Percentiles rank a stretch among this genome's conserved stretches.
These are phyloP conservation scores for Citrus unshiu DNA, from an alignment of 345 rosid species.

Conservation along the genomic window DNA sequence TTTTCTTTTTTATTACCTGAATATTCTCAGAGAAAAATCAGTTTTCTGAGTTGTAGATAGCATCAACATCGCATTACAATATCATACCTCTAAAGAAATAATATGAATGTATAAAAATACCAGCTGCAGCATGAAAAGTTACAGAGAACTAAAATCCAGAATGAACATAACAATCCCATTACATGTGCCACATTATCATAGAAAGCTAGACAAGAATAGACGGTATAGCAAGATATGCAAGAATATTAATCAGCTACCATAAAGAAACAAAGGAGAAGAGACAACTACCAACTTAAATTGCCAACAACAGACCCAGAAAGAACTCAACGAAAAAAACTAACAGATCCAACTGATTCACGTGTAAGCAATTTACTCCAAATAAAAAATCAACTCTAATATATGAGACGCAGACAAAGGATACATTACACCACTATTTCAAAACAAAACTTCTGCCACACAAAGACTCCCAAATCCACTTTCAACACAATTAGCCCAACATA, in stretches of 20 bases:
- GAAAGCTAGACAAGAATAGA: neutral
- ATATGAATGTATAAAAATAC: neutral
- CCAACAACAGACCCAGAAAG: neutral
- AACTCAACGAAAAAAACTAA: neutral
- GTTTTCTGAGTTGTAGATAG: neutral
- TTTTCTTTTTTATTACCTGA: neutral
- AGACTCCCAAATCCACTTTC: conserved; percentile 1
- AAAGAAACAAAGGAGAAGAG: neutral
- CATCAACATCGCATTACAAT: neutral
- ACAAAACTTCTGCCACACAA: neutral
- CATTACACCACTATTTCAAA: neutral
- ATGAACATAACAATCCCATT: neutral
- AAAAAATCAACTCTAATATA: neutral
- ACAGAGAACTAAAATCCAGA: neutral
- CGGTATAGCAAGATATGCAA: neutral
- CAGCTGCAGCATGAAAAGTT: neutral
- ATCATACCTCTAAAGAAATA: neutral
- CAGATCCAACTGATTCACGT: neutral
- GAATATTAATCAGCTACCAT: neutral
- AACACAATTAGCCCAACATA: neutral
- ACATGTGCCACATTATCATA: neutral
- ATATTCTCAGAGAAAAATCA: neutral
- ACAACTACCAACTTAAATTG: neutral
- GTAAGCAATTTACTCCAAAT: neutral
- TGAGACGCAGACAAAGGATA: neutral